Evolutionary conservation across 2,329 filamentous ascomycete genomes (phyloP).

Genomic region (Paradendryphiella salina): DNA sequence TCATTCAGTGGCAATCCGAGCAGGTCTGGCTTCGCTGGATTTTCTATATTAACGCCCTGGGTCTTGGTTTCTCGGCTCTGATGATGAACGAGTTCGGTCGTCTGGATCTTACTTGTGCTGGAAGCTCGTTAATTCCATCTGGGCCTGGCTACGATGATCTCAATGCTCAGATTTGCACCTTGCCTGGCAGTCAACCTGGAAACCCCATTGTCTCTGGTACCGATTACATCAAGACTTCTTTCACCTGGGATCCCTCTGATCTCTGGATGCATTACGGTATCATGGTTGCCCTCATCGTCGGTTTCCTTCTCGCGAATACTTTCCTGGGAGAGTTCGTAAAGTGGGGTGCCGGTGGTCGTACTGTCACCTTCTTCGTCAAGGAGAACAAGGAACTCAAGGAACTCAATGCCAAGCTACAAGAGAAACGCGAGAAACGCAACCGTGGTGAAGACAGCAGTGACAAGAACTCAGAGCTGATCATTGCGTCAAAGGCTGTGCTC

Average conservation of each 20-base stretch:
- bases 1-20: slow-evolving; percentile 76
- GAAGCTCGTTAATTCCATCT: slow-evolving; percentile 69
- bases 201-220: slow-evolving; percentile 65
- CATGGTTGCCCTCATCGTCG: slow-evolving; percentile 71
- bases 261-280: slow-evolving; percentile 72
- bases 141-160: slow-evolving; percentile 72
- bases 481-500: slow-evolving; percentile 59
- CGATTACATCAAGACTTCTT: slow-evolving; percentile 70
- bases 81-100: slow-evolving; percentile 86
- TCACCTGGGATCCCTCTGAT: slow-evolving; percentile 66
- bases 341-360: slow-evolving; percentile 78
- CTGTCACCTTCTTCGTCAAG: slow-evolving; percentile 74
- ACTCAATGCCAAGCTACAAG: slow-evolving; percentile 65
- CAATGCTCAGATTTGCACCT: slow-evolving; percentile 77
- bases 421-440: slow-evolving; percentile 61
- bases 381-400: slow-evolving; percentile 68
- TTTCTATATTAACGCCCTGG: slow-evolving; percentile 78
- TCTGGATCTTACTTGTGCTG: slow-evolving; percentile 69
- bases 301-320: slow-evolving; percentile 73
- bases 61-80: slow-evolving; percentile 73
- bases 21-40: slow-evolving; percentile 84
- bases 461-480: slow-evolving; percentile 53
- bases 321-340: slow-evolving; percentile 77
- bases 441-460: slow-evolving; percentile 49
- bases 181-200: slow-evolving; percentile 71